Conservation (phyloP, 2,329 filamentous ascomycete genomes). For the Grosmannia penicillata region DNA sequence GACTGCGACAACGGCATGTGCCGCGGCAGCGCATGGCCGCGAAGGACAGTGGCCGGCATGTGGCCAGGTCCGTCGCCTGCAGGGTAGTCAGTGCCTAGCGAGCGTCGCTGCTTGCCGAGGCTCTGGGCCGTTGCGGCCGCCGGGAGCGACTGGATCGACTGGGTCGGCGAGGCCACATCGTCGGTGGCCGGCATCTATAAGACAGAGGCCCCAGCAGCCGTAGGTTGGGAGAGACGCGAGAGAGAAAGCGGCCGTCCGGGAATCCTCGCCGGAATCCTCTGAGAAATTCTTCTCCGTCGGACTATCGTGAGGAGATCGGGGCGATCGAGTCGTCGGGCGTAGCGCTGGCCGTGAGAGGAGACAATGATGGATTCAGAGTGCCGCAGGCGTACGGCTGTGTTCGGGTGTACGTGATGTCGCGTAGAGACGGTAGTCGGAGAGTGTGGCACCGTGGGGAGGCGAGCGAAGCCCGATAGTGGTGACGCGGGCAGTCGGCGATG, state of each 20-base stretch:
- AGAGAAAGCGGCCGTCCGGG: too few relatives aligned
- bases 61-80: conserved; percentile 27
- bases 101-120: conserved; percentile 32
- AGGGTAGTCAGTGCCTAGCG: conserved; percentile 12
- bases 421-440: too few relatives aligned
- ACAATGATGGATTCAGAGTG: too few relatives aligned
- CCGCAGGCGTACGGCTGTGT: too few relatives aligned
- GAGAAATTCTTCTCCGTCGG: too few relatives aligned
- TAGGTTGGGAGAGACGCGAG: background rate
- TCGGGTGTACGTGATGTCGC: too few relatives aligned
- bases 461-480: too few relatives aligned
- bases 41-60: background rate
- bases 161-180: conserved; percentile 47
- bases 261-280: too few relatives aligned
- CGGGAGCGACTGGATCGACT: conserved; percentile 56
- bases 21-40: conserved; percentile 2
- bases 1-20: conserved; percentile 30
- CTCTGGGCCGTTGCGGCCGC: conserved; percentile 45
- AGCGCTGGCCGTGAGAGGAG: too few relatives aligned
- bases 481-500: background rate
- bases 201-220: conserved; percentile 6
- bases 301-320: too few relatives aligned
- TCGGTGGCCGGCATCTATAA: conserved; percentile 57
- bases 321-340: too few relatives aligned
- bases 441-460: too few relatives aligned